These are phyloP conservation scores for Gossypioides kirkii DNA, from an alignment of 345 rosid species.

Conservation along the genomic window DNA sequence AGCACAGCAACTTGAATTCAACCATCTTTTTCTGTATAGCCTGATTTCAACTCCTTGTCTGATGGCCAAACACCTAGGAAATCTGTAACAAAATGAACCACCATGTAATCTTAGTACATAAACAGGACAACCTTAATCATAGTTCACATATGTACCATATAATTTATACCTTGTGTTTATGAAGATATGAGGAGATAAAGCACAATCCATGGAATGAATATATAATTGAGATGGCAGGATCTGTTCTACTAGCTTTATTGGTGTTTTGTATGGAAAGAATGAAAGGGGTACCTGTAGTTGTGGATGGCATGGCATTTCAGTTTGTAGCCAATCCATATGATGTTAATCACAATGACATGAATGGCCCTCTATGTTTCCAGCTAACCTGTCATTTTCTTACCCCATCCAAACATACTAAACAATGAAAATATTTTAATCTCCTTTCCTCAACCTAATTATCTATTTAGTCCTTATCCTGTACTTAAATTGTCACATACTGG, in stretches of 20 bases:
- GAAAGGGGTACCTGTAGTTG: conserved; percentile 33
- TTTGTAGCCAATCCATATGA: conserved; percentile 16
- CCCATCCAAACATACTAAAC: not conserved
- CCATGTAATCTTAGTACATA: not conserved
- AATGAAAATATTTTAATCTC: not conserved
- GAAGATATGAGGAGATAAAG: conserved; percentile 27
- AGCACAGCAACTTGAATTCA: conserved; percentile 30
- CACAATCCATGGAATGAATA: conserved; percentile 41
- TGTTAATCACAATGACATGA: not conserved
- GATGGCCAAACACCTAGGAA: conserved; percentile 26
- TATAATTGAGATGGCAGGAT: conserved; percentile 1
- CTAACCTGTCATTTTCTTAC: conserved; percentile 8
- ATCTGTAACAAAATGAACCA: conserved; percentile 31
- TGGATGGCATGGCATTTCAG: conserved; percentile 24
- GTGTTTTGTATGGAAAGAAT: not conserved
- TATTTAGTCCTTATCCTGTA: not conserved
- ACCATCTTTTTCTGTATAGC: conserved; percentile 28
- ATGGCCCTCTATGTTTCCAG: not conserved
- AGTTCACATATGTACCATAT: not conserved
- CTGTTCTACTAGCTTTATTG: not conserved
- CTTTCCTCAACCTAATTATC: not conserved
- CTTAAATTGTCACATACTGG: not conserved
- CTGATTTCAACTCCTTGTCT: conserved; percentile 20
- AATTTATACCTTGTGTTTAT: conserved; percentile 30
- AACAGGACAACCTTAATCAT: not conserved